Evolutionary conservation across 441 rosid genomes (phyloP).

Genomic region (Lepidium campestre): DNA sequence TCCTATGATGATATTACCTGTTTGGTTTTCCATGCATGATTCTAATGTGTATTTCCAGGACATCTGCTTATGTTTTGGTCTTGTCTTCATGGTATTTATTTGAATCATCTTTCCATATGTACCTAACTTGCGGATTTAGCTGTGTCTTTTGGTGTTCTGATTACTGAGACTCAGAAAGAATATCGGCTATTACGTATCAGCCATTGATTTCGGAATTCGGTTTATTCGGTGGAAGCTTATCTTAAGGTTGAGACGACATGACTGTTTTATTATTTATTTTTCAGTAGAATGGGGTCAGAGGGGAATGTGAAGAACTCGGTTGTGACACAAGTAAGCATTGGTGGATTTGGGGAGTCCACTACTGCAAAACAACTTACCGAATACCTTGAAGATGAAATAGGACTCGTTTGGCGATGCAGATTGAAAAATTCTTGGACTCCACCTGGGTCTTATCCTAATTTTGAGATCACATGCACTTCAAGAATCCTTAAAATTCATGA

Average conservation of each 20-base stretch:
- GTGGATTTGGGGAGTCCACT: slow-evolving; percentile 51
- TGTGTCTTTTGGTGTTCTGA: background rate
- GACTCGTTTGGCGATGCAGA: slow-evolving; percentile 65
- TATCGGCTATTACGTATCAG: background rate
- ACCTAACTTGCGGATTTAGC: background rate
- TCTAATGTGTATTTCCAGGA: background rate
- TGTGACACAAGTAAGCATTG: slow-evolving; percentile 75
- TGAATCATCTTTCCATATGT: background rate
- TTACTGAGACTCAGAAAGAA: background rate
- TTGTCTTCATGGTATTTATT: background rate
- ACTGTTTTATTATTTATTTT: background rate
- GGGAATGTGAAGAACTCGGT: slow-evolving; percentile 34
- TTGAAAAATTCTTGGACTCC: slow-evolving; percentile 85
- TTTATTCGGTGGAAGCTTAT: background rate
- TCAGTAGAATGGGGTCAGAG: slow-evolving; percentile 37
- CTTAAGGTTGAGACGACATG: background rate
- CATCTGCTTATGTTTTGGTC: background rate
- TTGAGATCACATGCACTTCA: slow-evolving; percentile 26
- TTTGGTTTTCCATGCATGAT: background rate
- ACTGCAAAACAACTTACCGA: slow-evolving; percentile 48
- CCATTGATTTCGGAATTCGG: background rate
- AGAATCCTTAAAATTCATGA: slow-evolving; percentile 21
- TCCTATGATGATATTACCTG: background rate
- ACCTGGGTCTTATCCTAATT: slow-evolving; percentile 64
- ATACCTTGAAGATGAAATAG: slow-evolving; percentile 47